Conservation (phyloP, 106 monocot species). For the Narthecium ossifragum region DNA sequence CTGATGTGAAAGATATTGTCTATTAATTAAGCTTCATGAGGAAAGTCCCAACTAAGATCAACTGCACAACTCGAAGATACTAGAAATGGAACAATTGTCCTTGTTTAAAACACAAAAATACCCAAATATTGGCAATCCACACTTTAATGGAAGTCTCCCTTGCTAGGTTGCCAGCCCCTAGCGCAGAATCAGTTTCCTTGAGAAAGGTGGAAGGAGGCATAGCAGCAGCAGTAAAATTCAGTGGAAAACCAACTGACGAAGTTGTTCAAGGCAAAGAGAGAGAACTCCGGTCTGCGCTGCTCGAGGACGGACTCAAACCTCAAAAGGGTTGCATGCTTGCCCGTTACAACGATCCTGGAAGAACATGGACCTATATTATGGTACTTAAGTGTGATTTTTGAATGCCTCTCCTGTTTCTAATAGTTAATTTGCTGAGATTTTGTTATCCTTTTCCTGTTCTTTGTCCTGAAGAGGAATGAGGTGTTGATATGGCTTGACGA, state of each 20-base stretch:
- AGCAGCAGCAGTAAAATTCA: conserved; percentile 68
- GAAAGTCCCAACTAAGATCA: too few species aligned
- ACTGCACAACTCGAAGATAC: too few species aligned
- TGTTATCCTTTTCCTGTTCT: not conserved
- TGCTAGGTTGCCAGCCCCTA: conserved; percentile 76
- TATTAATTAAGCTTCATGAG: too few species aligned
- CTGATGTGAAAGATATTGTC: too few species aligned
- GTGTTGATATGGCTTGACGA: conserved; percentile 60
- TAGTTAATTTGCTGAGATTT: not conserved
- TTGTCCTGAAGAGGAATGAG: conserved; percentile 55
- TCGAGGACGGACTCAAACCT: conserved; percentile 57
- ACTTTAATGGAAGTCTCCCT: too few species aligned
- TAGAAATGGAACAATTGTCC: too few species aligned
- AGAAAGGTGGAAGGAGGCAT: conserved; percentile 56
- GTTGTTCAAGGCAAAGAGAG: conserved; percentile 42
- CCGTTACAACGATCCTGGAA: conserved; percentile 87
- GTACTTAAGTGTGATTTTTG: conserved; percentile 19
- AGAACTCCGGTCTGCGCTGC: conserved; percentile 41
- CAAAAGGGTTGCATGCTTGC: conserved; percentile 71
- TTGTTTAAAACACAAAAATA: too few species aligned
- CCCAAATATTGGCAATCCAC: too few species aligned
- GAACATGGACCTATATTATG: conserved; percentile 84
- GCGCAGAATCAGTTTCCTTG: conserved; percentile 39
- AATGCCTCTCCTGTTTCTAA: not conserved
- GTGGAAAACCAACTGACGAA: conserved; percentile 64